A percentile compares a stretch with the other conserved stretches of the same genome.
Conservation (phyloP, 257 asterid genomes). For the Solanum rostratum region DNA sequence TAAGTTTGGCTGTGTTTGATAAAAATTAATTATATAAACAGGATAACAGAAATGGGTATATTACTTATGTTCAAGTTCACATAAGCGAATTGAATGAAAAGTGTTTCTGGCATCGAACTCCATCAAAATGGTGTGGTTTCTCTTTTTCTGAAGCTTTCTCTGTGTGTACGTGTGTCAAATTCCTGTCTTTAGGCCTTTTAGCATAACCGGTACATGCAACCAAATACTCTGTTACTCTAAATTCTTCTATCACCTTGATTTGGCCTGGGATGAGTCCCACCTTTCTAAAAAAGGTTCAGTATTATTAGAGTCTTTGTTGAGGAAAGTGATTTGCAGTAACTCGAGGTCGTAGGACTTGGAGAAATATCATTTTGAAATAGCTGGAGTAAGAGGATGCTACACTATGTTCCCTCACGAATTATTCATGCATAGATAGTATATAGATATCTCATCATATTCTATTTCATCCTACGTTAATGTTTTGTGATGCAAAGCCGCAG, state of each 20-base stretch:
- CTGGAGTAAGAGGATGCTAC: background rate
- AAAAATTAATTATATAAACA: background rate
- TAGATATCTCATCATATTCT: background rate
- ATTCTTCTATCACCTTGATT: background rate
- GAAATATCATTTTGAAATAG: background rate
- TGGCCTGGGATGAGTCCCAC: background rate
- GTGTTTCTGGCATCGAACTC: background rate
- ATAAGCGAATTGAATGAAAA: background rate
- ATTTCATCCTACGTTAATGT: background rate
- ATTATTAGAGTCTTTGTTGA: background rate
- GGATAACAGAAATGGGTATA: background rate
- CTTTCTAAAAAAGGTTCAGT: background rate
- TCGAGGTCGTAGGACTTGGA: background rate
- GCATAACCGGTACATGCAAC: background rate
- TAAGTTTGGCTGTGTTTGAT: background rate
- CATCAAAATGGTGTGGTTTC: background rate
- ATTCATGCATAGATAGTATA: background rate
- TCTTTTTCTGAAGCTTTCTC: background rate
- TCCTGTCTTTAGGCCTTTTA: background rate
- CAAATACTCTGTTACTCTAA: background rate
- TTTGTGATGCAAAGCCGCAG: background rate
- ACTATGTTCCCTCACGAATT: background rate
- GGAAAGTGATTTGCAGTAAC: background rate
- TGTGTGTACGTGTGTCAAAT: background rate
- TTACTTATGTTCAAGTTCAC: background rate